Evolutionary conservation across 2,329 filamentous ascomycete species (phyloP).

Genomic region (Phoma herbarum): DNA sequence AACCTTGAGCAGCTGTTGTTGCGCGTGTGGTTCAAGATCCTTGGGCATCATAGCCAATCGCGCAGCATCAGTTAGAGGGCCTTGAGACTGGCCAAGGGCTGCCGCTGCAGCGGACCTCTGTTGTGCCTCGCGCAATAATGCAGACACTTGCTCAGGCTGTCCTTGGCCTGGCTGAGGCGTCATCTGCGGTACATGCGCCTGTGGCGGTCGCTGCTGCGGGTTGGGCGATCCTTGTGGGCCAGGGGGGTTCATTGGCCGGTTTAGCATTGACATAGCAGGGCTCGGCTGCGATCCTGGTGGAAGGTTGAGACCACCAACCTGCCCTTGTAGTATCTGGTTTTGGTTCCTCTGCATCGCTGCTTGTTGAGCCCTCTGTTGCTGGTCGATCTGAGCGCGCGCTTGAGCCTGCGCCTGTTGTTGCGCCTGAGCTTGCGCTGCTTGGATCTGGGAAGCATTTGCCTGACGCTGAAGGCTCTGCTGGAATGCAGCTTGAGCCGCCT

Average conservation of each 20-base stretch:
- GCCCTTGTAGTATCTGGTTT: slow-evolving; percentile 42
- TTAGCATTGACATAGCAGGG: slow-evolving; percentile 60
- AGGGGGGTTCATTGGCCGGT: slow-evolving; percentile 57
- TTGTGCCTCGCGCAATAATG: slow-evolving; percentile 48
- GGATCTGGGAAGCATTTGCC: slow-evolving; percentile 29
- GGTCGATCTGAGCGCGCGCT: slow-evolving; percentile 40
- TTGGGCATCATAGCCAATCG: slow-evolving; percentile 47
- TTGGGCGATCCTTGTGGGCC: slow-evolving; percentile 51
- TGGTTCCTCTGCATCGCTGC: slow-evolving; percentile 40
- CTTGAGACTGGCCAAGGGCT: slow-evolving; percentile 35
- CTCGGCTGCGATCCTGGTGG: slow-evolving; percentile 53
- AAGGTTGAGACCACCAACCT: slow-evolving; percentile 56
- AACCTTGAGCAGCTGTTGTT: slow-evolving; percentile 46
- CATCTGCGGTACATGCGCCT: slow-evolving; percentile 49
- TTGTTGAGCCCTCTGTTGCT: slow-evolving; percentile 50
- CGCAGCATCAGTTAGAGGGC: slow-evolving; percentile 43
- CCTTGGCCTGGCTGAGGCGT: slow-evolving; percentile 42
- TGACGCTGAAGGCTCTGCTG: slow-evolving; percentile 50
- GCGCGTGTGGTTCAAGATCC: slow-evolving; percentile 41
- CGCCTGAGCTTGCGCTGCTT: slow-evolving; percentile 42
- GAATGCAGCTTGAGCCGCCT: slow-evolving; percentile 35
- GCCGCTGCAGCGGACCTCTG: slow-evolving; percentile 46
- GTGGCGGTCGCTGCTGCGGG: slow-evolving; percentile 48
- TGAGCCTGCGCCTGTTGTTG: slow-evolving; percentile 34
- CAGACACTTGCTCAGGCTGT: slow-evolving; percentile 39